A percentile compares a stretch with the other conserved stretches of the same genome.
Conservation (phyloP, 345 rosid species). For the Eucalyptus tenuipes region DNA sequence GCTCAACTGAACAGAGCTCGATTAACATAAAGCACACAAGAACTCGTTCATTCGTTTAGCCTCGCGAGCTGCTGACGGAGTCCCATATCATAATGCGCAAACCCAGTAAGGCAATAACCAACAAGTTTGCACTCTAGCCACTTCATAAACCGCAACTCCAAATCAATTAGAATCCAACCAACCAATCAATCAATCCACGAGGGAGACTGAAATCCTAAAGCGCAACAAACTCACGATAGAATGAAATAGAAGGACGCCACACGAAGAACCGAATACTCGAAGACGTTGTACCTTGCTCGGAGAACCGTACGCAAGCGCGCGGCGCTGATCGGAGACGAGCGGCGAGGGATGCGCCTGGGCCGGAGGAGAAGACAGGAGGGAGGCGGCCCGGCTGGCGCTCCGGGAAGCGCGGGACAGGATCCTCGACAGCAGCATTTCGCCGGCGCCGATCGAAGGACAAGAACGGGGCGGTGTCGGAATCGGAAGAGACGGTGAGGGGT, state of each 20-base stretch:
- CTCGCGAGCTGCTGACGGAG: neutral
- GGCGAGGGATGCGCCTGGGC: slow-evolving; percentile 4
- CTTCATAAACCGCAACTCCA: neutral
- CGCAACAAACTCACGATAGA: neutral
- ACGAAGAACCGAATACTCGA: neutral
- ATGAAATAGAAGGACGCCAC: neutral
- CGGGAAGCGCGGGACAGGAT: slow-evolving; percentile 44
- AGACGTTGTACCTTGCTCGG: slow-evolving; percentile 17
- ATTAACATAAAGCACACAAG: neutral
- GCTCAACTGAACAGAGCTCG: neutral
- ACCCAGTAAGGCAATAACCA: neutral
- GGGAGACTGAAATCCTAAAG: neutral
- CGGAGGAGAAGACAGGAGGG: slow-evolving; percentile 17
- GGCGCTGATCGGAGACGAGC: slow-evolving; percentile 15
- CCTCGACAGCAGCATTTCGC: slow-evolving; percentile 34
- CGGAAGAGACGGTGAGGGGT: neutral
- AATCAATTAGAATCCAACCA: neutral
- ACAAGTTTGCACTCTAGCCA: neutral
- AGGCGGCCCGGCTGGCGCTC: slow-evolving; percentile 28
- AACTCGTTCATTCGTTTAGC: neutral
- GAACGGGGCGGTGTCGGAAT: neutral
- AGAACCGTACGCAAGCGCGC: slow-evolving; percentile 15
- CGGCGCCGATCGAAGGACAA: neutral
- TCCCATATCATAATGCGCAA: neutral
- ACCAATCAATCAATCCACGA: neutral